Conservation (phyloP, 768 basidiomycete species). For the Lentinus tigrinus region DNA sequence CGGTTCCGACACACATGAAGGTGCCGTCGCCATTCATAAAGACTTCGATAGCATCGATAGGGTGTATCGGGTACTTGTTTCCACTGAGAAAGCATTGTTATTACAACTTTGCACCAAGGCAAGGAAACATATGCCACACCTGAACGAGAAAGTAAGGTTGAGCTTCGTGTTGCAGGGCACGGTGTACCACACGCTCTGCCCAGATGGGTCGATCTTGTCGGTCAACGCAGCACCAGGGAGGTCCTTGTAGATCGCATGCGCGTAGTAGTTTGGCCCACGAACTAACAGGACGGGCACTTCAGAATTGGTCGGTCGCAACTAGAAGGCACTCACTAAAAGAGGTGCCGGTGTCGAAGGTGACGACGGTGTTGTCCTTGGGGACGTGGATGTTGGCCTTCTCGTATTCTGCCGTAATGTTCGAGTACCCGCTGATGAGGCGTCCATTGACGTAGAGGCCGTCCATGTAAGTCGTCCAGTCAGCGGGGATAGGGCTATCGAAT, state of each 20-base stretch:
- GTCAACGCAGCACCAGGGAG: constrained; percentile 12
- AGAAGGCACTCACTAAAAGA: constrained; percentile 1
- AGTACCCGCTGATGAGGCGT: constrained; percentile 1
- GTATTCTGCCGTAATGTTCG: neutral
- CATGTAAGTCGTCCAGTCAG: constrained; percentile 11
- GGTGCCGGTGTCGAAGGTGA: constrained; percentile 20
- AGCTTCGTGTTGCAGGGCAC: constrained; percentile 21
- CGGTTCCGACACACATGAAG: neutral
- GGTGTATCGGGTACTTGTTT: constrained; percentile 12
- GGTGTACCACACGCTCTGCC: neutral
- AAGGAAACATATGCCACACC: constrained; percentile 6
- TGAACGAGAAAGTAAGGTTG: constrained; percentile 17
- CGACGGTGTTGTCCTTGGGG: constrained; percentile 1
- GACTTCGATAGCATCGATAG: constrained; percentile 5
- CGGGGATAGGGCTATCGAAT: neutral
- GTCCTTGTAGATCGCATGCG: constrained; percentile 19
- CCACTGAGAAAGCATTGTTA: neutral
- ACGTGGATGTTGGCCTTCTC: neutral
- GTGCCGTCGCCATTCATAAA: neutral
- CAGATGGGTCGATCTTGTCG: neutral
- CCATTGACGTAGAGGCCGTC: constrained; percentile 22
- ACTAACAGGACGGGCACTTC: neutral
- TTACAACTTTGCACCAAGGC: neutral
- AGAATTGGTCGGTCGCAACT: neutral
- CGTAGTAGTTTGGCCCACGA: constrained; percentile 7